Conservation (phyloP, 2,329 filamentous ascomycete genomes). For the Cytospora piceicola region DNA sequence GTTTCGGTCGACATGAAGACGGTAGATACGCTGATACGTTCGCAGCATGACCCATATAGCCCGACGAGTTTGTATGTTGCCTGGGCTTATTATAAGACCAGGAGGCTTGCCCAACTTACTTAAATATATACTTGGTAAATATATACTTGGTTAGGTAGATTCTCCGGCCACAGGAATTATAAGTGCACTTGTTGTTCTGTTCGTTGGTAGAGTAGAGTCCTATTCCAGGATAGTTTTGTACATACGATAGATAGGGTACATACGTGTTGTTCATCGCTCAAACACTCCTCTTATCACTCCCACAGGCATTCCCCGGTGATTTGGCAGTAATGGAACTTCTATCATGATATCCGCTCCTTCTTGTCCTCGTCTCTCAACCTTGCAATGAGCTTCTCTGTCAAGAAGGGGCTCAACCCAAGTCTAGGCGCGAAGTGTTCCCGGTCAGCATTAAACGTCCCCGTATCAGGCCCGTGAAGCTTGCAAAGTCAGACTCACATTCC, state of each 20-base stretch:
- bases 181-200: background rate
- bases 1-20: too few species aligned
- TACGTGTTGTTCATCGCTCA: background rate
- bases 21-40: background rate
- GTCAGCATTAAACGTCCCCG: background rate
- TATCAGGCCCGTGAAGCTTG: background rate
- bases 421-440: background rate
- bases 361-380: constrained; percentile 26
- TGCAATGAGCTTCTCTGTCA: constrained; percentile 29
- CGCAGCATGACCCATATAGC: background rate
- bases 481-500: constrained; percentile 26
- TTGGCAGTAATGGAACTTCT: background rate
- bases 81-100: background rate
- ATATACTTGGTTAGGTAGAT: too few species aligned
- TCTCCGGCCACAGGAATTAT: background rate
- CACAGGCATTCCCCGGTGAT: background rate
- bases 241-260: background rate
- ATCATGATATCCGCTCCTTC: constrained; percentile 23
- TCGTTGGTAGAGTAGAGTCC: background rate
- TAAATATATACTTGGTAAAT: background rate
- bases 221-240: background rate
- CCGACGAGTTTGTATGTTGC: too few species aligned
- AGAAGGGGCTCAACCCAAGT: constrained; percentile 28
- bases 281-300: background rate
- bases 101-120: background rate